These are phyloP conservation scores for Aspergillus latus DNA, from an alignment of 2,329 filamentous ascomycete genomes.

Conservation along the genomic window DNA sequence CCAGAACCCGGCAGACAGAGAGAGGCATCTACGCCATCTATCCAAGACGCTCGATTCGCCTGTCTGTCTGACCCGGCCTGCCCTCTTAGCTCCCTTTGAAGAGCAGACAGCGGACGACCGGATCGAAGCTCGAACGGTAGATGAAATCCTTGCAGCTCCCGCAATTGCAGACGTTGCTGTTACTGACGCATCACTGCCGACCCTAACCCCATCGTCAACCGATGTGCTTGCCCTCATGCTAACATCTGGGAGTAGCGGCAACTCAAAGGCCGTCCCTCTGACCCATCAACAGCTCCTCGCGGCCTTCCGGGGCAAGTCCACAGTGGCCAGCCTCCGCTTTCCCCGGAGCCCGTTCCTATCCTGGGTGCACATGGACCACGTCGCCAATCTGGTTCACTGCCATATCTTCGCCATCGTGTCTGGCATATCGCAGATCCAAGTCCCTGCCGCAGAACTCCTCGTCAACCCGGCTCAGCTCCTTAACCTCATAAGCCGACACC, in stretches of 20 bases:
- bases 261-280: slow-evolving; percentile 52
- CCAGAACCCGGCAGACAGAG: neutral
- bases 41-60: neutral
- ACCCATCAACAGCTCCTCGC: slow-evolving; percentile 30
- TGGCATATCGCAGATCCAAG: slow-evolving; percentile 24
- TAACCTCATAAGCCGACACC: slow-evolving; percentile 42
- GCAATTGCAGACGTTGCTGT: slow-evolving; percentile 28
- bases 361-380: slow-evolving; percentile 57
- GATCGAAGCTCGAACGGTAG: neutral
- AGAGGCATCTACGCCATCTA: neutral
- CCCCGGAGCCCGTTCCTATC: slow-evolving; percentile 42
- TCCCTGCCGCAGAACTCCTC: slow-evolving; percentile 18
- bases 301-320: slow-evolving; percentile 35
- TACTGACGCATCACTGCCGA: no score
- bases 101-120: neutral
- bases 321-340: slow-evolving; percentile 22
- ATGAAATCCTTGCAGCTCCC: neutral
- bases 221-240: slow-evolving; percentile 43
- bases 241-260: slow-evolving; percentile 56
- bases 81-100: neutral
- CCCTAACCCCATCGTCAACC: no score
- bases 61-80: neutral
- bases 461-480: slow-evolving; percentile 44
- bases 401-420: slow-evolving; percentile 50
- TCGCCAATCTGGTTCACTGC: slow-evolving; percentile 53